Percentiles rank a stretch among this genome's conserved stretches.
Evolutionary conservation across 108 stramenopile genomes (phyloP).

Genomic region (Nitzschia inconspicua): DNA sequence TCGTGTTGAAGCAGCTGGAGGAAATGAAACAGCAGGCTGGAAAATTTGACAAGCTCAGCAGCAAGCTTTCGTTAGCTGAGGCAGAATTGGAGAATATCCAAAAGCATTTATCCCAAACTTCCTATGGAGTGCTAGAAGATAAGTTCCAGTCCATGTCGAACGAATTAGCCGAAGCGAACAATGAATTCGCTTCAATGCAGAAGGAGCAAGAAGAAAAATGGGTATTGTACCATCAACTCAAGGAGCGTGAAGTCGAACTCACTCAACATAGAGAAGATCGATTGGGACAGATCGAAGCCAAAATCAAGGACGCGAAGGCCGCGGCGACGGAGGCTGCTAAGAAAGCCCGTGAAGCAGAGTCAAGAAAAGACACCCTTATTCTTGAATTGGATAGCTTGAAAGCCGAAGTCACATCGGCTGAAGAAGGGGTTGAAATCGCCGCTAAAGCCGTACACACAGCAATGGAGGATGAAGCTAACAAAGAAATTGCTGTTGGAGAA

Average conservation of each 20-base stretch:
- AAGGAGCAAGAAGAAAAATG: conserved; percentile 69
- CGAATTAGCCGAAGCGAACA: conserved; percentile 60
- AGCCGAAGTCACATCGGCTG: conserved; percentile 58
- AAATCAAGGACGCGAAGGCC: conserved; percentile 72
- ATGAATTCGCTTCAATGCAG: conserved; percentile 67
- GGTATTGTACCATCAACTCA: conserved; percentile 76
- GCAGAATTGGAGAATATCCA: conserved; percentile 72
- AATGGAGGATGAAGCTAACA: conserved; percentile 46
- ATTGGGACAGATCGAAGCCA: conserved; percentile 64
- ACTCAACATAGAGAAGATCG: conserved; percentile 73
- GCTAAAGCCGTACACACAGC: conserved; percentile 65
- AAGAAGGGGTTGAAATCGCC: conserved; percentile 57
- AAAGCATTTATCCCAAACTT: conserved; percentile 88
- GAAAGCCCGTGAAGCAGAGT: conserved; percentile 66
- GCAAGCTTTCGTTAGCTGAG: conserved; percentile 65
- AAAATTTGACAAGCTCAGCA: conserved; percentile 59
- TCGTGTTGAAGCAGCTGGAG: conserved; percentile 44
- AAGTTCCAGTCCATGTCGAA: conserved; percentile 64
- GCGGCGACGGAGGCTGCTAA: conserved; percentile 47
- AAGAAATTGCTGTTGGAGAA: conserved; percentile 77
- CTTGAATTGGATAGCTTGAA: conserved; percentile 79
- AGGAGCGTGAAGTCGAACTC: conserved; percentile 78
- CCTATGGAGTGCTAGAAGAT: conserved; percentile 75
- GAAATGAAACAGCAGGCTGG: conserved; percentile 41
- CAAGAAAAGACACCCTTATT: conserved; percentile 64